Base-by-base conservation (phyloP, 257 asterid genomes). In the Rauvolfia tetraphylla region DNA sequence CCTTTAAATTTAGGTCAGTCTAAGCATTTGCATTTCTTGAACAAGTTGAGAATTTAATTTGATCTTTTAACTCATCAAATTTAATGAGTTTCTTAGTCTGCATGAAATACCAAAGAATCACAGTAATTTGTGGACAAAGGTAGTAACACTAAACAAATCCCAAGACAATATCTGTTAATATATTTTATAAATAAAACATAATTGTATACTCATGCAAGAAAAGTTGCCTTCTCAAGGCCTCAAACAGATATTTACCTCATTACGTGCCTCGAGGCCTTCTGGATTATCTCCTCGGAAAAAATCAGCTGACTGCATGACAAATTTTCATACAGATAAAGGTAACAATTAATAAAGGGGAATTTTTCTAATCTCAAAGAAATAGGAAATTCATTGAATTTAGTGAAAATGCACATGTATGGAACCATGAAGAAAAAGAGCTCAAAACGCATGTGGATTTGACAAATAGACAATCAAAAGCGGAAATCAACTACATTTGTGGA, bases 241-340 rank as follows among this genome's bases (percentile, higher is more conserved):
- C 68, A 34, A 73, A 66, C 20, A 78, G 73, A 70, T 31, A 71
- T 74, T 80, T 87, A 95, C 99, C 99, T 95, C 99, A 86, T 95
- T 92, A 3, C 99, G 93, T 49, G 99, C 99, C 88, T 95, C 98
- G 79, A 92, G 33, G 83, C 99, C 99, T 87, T 95, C 99, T 31
- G 96, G 90, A 83, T 92, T 95, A 84, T 95, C 99, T 66, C 91
- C 97, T 84, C 99, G 90, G 85, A 95, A 95, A 81, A 95, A 95
- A 82, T 95, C 99, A 80, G 99, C 99, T 54, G 94, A 42, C 98
- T 95, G 88, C 84, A 78, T 74, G 75, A 82, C 81, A 71, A 83
- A 82, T 62, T 75, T 74, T 76, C n/a, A 1, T 5, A 85, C 39
- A 54, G 74, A 75, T 38, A 67, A 36, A 23, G 8, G 18, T 41